These are phyloP conservation scores for Jackrogersella multiformis DNA, from an alignment of 495 filamentous ascomycete genomes.

Conservation along the genomic window DNA sequence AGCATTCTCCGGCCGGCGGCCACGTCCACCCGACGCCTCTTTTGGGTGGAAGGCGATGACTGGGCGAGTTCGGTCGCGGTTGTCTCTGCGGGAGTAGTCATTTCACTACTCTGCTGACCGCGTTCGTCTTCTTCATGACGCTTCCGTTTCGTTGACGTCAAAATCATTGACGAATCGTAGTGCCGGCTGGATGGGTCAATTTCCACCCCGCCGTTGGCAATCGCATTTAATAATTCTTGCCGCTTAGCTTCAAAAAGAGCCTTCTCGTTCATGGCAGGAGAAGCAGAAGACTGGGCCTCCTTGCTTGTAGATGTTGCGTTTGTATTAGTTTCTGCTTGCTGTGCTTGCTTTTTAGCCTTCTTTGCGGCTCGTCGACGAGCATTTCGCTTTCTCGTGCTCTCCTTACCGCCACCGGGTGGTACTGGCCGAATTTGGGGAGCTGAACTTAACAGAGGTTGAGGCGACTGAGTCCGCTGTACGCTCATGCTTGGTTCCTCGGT, in stretches of 20 bases:
- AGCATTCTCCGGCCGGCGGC: slow-evolving; percentile 72
- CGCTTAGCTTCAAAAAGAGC: slow-evolving; percentile 45
- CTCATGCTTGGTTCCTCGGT: background rate
- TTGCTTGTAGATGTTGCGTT: background rate
- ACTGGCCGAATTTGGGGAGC: slow-evolving; percentile 12
- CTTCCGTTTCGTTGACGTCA: slow-evolving; percentile 29
- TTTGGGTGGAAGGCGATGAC: slow-evolving; percentile 46
- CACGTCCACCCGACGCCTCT: slow-evolving; percentile 67
- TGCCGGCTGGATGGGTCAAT: slow-evolving; percentile 35
- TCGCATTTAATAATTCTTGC: slow-evolving; percentile 36
- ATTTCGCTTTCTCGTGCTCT: slow-evolving; percentile 54
- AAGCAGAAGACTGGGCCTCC: background rate
- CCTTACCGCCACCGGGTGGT: slow-evolving; percentile 49
- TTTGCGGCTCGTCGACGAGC: slow-evolving; percentile 49
- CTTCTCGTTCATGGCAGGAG: slow-evolving; percentile 18
- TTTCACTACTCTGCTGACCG: background rate
- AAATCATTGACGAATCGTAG: background rate
- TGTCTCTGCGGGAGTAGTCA: background rate
- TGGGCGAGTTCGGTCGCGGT: slow-evolving; percentile 26
- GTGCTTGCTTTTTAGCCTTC: slow-evolving; percentile 37
- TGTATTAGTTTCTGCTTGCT: background rate
- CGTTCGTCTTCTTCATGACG: slow-evolving; percentile 6
- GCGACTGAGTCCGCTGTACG: background rate
- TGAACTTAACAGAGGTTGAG: background rate
- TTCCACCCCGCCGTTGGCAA: slow-evolving; percentile 42